Conservation (phyloP, 129 eudicot genomes). For the Escallonia rubra region DNA sequence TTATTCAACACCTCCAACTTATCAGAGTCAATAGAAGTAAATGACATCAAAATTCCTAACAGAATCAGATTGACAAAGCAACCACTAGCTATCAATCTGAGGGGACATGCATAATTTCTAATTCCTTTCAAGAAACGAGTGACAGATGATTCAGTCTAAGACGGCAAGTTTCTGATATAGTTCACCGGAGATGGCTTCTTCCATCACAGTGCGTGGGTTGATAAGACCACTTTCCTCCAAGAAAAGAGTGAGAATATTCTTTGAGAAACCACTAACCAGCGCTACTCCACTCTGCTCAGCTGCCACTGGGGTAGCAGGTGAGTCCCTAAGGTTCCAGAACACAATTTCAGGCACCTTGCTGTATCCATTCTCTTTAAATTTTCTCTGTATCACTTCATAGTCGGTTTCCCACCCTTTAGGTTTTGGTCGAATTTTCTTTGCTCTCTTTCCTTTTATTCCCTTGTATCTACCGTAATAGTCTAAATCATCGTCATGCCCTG, state of each 20-base stretch:
- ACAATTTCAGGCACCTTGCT: not conserved
- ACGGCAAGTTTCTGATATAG: not conserved
- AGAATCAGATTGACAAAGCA: no score
- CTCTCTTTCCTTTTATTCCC: no score
- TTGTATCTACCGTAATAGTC: no score
- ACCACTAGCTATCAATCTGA: no score
- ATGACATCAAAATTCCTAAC: no score
- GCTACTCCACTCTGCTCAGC: not conserved
- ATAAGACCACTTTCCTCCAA: not conserved
- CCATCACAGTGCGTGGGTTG: not conserved
- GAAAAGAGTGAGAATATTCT: not conserved
- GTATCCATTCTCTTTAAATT: not conserved
- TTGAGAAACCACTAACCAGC: not conserved
- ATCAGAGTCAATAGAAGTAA: no score
- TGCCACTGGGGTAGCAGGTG: not conserved
- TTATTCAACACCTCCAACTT: no score
- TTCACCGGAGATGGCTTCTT: not conserved
- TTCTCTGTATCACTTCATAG: not conserved
- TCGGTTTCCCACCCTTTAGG: not conserved
- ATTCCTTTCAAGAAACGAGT: no score
- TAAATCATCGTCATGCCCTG: no score
- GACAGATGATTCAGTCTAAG: not conserved
- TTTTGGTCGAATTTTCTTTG: not conserved
- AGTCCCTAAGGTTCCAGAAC: not conserved
- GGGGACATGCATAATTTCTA: no score